These are phyloP conservation scores for Stagonosporopsis rhizophila DNA, from an alignment of 2,329 filamentous ascomycete genomes.

Conservation along the genomic window DNA sequence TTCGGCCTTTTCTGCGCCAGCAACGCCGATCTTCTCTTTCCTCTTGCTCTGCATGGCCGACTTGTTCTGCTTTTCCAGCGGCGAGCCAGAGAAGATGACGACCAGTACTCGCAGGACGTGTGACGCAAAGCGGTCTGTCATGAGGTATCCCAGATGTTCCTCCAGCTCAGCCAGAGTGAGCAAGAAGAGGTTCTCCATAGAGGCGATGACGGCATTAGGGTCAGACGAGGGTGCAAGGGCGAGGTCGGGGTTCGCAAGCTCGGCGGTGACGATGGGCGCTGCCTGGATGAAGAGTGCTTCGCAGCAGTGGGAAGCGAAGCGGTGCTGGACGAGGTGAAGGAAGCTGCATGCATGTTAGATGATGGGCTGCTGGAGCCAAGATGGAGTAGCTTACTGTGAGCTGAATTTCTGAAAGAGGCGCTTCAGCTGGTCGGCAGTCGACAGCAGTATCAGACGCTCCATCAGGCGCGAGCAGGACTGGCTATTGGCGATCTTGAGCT, in stretches of 20 bases:
- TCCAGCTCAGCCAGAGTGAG: constrained; percentile 87
- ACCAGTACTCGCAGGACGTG: constrained; percentile 88
- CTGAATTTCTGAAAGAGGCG: constrained; percentile 83
- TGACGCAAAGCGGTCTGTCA: constrained; percentile 89
- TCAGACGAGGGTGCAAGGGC: constrained; percentile 53
- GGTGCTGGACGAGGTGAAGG: constrained; percentile 87
- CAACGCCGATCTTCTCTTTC: constrained; percentile 78
- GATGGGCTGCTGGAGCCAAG: neutral
- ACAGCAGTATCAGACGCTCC: constrained; percentile 87
- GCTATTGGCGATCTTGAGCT: constrained; percentile 93
- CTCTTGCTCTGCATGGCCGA: constrained; percentile 87
- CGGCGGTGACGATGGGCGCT: constrained; percentile 78
- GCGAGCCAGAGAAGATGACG: constrained; percentile 82
- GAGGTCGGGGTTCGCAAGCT: constrained; percentile 63
- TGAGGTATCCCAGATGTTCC: constrained; percentile 78
- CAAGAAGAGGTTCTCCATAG: constrained; percentile 87
- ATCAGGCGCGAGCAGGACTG: constrained; percentile 93
- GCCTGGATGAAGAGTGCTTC: constrained; percentile 89
- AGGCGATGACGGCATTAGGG: constrained; percentile 60
- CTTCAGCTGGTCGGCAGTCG: constrained; percentile 81
- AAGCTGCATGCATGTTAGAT: constrained; percentile 61
- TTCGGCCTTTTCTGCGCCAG: constrained; percentile 57
- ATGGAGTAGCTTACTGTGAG: constrained; percentile 65
- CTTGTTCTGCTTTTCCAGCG: constrained; percentile 70
- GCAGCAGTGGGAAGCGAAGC: constrained; percentile 96